Conservation (phyloP, 106 monocot species). For the Agapanthus africanus region DNA sequence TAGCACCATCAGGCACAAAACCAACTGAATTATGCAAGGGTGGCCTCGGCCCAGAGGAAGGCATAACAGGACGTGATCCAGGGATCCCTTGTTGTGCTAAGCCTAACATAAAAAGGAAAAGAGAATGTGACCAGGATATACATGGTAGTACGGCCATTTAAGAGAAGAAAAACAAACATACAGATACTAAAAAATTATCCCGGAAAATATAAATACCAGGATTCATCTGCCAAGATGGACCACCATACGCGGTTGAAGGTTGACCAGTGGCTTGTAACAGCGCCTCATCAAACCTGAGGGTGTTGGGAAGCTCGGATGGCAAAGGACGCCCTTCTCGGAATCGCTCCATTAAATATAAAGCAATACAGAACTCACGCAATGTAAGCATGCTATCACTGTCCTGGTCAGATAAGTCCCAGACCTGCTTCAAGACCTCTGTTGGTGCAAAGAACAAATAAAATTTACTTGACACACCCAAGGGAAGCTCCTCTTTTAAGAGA, state of each 20-base stretch:
- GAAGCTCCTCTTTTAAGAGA: neutral
- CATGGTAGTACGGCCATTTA: conserved; percentile 1
- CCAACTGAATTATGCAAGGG: conserved; percentile 38
- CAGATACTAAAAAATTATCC: neutral
- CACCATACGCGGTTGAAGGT: conserved; percentile 40
- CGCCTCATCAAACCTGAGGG: conserved; percentile 56
- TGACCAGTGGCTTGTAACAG: conserved; percentile 67
- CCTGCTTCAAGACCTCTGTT: conserved; percentile 87
- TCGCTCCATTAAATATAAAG: conserved; percentile 92
- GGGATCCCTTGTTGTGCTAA: conserved; percentile 43
- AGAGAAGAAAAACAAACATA: neutral
- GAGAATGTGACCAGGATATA: conserved; percentile 3
- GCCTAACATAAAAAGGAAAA: conserved; percentile 24
- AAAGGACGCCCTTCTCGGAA: conserved; percentile 72
- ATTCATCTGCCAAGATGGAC: conserved; percentile 51
- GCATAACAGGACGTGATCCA: conserved; percentile 29
- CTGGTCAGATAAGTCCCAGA: conserved; percentile 98
- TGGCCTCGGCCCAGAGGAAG: conserved; percentile 41
- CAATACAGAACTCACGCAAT: conserved; percentile 78
- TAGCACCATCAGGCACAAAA: conserved; percentile 24
- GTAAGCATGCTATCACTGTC: conserved; percentile 99
- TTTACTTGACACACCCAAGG: neutral
- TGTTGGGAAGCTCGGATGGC: conserved; percentile 66
- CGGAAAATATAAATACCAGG: conserved; percentile 35
- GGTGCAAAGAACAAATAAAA: conserved; percentile 11